Base-by-base conservation (phyloP, 495 filamentous ascomycete genomes). In the Hyphodiscus hymeniophilus region DNA sequence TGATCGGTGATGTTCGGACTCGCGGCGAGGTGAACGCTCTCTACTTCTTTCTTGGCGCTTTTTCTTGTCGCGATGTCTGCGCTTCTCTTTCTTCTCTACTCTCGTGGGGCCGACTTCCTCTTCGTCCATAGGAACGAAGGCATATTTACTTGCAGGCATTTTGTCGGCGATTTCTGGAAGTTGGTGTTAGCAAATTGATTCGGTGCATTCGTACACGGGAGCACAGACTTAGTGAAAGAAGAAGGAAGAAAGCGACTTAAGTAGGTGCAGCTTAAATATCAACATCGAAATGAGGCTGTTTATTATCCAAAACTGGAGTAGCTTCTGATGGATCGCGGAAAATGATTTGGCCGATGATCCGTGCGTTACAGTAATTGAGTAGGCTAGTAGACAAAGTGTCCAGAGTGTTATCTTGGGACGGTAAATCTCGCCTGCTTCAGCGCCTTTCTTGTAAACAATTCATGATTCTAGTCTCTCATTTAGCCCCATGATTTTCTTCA, bases 51-150 rank as follows among this genome's bases (percentile, higher is more conserved):
- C 60, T 63, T 47, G 66, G 58, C 40, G 69, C 60, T 47, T 62
- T 1, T 58, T 51, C 51, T 57, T 65, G 16, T 73, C 69, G 10
- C 62, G 61, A n/a, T 65, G 64, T 13, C 59, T 56, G 42, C 65
- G 60, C 38, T 59, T 59, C 23, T 61, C 60, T 30, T 55, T 66
- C 40, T 63, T 58, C 45, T 57, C 73, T 26, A 72, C 67, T 50
- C 70, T 72, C 13, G 64, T 58, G 0, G 80, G 75, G 3, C 71
- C 75, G 32, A 79, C 57, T 11, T 76, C 70, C 5, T 84, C 84
- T 23, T 87, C 85, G 38, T 83, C 85, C 88, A 94, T 94, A 10
- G 88, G 82, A 32, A 94, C 69, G 18, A 94, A 73, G 8, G 80
- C 75, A 63, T 94, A 94, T 56, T 79, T 84, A 65, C 89, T 92